phyloP scores from a whole-genome alignment of 1,284 basidiomycete genomes.

The Schizophyllum commune region DNA sequence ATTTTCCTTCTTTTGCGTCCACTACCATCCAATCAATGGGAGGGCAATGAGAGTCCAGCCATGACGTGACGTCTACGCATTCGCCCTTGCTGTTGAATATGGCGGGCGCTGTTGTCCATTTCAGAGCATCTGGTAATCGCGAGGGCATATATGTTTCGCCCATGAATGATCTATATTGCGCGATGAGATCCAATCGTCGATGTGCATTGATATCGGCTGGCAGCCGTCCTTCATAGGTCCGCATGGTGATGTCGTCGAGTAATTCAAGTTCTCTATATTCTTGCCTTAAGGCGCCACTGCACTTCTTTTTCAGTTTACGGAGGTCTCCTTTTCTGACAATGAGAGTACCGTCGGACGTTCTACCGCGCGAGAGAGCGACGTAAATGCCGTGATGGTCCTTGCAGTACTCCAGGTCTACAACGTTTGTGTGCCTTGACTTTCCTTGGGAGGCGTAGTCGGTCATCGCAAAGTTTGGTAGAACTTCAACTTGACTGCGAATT shows the following conservation, averaged over 20 bases:
- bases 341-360: background rate
- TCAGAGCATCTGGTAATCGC: no score
- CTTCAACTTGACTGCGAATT: background rate
- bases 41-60: no score
- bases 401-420: background rate
- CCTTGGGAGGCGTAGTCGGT: slow-evolving; percentile 1
- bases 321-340: background rate
- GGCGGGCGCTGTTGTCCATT: no score
- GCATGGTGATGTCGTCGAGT: background rate
- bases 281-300: background rate
- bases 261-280: background rate
- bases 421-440: background rate
- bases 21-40: no score
- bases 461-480: background rate
- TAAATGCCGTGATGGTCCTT: background rate
- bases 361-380: background rate
- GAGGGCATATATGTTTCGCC: background rate
- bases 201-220: background rate
- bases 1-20: no score
- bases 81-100: no score
- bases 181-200: background rate
- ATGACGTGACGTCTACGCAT: no score
- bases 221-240: background rate
- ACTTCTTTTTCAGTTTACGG: background rate
- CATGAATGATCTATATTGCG: background rate